Base-by-base conservation (phyloP, 768 basidiomycete species). In the Coprinellus aureogranulatus region DNA sequence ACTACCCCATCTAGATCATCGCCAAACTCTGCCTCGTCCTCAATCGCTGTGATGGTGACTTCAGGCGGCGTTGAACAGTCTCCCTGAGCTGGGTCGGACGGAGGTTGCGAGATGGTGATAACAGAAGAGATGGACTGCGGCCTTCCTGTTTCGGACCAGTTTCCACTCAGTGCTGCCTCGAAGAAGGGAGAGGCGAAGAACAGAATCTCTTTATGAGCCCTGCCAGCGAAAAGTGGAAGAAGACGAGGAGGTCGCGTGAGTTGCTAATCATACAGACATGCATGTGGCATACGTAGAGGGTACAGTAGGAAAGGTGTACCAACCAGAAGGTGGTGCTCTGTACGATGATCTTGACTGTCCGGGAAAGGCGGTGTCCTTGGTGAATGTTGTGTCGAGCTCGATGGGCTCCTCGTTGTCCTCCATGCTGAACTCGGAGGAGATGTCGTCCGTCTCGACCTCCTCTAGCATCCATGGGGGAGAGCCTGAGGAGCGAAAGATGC, bases 141-240 rank as follows among this genome's bases (percentile, higher is more conserved):
- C 39, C 89, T 81, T 4, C 57, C 89, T 5, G 88, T 94, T 73
- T 96, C 94, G 12, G 90, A 89, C 94, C 94, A 96, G 65, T 90
- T 84, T 8, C 94, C 94, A 63, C 91, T 91, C 47, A 96, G 76
- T 9, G 92, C 88, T 18, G 91, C 92, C 71, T 94, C 88, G 70
- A 96, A 96, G 78, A 96, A 96, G 0, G 94, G 92, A n/a, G 92
- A 94, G 3, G 93, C 89, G 67, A 94, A 96, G 72, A 87, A 89
- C 5, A 96, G 75, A 27, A 96, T 84, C 67, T 95, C 93, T 69
- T 92, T 94, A 73, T 96, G 94, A 0, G 89, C 88, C 91, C 91
- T 93, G 66, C 34, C 34, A 34, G 34, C 6, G 14, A 14, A 34
- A 34, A 34, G 49, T 26, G 57, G 34, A 42, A 46, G 50, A 28